Evolutionary conservation across 2,329 filamentous ascomycete species (phyloP), one percentile per base, ranked within the genome.

Genomic region (Fusarium neocosmosporiellum): DNA sequence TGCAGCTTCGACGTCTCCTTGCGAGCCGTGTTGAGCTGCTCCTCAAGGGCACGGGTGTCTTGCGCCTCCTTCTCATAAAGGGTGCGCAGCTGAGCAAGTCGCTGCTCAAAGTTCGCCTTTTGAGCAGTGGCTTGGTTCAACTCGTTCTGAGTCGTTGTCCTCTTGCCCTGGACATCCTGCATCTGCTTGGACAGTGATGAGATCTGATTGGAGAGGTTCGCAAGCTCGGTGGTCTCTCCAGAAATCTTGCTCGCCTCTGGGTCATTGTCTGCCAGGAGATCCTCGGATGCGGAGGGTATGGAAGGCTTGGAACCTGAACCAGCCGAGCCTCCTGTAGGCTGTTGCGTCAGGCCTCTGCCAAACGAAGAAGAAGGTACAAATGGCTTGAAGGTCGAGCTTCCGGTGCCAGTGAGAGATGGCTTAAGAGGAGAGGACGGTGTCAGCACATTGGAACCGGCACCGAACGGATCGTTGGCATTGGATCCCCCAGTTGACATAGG

Each of bases 181-280:
- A 97, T 98, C 83, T 99, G 95, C 79, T 92, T 97, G 0, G 95
- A 93, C 63, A 99, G 84, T 3, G 93, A 96, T 34, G 94, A 92
- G 72, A 99, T 94, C 81, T 98, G 96, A 81, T 97, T 98, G 1
- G 96, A 98, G 75, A 99, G 87, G 80, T 99, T 98, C 59, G 95
- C 96, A 66, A 99, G 88, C 81, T 99, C 96, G 0, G 93, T 92
- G 3, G 95, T 96, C 79, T 99, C 96, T 72, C 91, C 92, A 1
- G 93, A 96, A 29, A 98, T 86, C 81, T 93, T 96, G 83, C 92
- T 96, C 63, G 95, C 91, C 78, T 97, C 95, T 2, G 93, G 93
- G 73, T 98, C 96, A 73, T 92, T 92, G 76, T 98, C 95, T 18
- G 94, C 94, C n/a, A 99, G 87, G 9, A 98, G 87, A 81, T 98